These are phyloP conservation scores for Aegilops longissima DNA, from an alignment of 176 grass and related monocot species.

Conservation along the genomic window DNA sequence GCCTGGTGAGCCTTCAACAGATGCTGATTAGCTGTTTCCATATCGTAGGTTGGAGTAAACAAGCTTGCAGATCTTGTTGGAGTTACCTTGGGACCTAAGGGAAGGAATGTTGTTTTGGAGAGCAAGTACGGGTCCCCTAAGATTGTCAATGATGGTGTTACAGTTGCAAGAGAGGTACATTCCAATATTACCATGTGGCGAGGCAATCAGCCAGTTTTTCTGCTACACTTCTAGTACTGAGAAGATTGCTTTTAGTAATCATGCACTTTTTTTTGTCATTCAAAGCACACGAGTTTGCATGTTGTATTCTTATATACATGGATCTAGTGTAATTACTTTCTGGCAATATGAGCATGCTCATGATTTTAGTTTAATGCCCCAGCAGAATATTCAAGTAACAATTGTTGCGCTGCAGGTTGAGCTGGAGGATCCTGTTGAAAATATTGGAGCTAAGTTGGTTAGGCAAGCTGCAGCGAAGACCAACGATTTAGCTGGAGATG, in stretches of 20 bases:
- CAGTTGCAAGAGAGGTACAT: slow-evolving; percentile 56
- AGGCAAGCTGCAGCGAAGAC: slow-evolving; percentile 97
- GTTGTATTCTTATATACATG: not conserved
- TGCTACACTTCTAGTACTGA: not conserved
- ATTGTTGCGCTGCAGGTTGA: slow-evolving; percentile 63
- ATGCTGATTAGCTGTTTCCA: not conserved
- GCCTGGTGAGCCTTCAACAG: not conserved
- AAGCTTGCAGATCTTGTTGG: slow-evolving; percentile 90
- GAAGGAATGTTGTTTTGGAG: slow-evolving; percentile 93
- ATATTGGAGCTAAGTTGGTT: slow-evolving; percentile 96
- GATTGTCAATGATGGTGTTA: slow-evolving; percentile 87
- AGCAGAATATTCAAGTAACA: slow-evolving; percentile 2
- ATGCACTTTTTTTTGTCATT: not conserved
- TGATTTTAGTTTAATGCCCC: not conserved
- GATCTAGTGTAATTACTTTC: not conserved
- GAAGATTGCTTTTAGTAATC: not conserved
- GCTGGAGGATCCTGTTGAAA: slow-evolving; percentile 91
- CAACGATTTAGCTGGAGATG: slow-evolving; percentile 92
- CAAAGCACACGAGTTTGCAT: not conserved
- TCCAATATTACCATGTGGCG: not conserved
- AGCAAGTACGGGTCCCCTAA: slow-evolving; percentile 95
- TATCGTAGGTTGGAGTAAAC: slow-evolving; percentile 73
- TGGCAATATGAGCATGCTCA: not conserved
- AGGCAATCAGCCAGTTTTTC: not conserved
- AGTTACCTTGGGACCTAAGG: slow-evolving; percentile 90